Conservation (phyloP, 495 filamentous ascomycete species). For the Hypoxylon crocopeplum region DNA sequence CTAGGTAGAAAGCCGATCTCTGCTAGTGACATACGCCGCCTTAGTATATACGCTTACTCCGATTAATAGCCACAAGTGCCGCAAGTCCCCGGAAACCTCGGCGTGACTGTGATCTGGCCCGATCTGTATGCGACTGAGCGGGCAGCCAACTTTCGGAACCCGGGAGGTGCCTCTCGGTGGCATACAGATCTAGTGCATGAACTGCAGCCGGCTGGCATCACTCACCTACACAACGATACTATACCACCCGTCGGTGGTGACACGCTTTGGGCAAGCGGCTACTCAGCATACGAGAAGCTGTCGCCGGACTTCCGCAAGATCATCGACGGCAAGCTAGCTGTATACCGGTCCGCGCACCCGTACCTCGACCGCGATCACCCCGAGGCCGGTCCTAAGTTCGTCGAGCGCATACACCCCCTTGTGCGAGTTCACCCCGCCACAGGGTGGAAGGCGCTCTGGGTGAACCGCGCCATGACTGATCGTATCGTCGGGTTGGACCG, state of each 20-base stretch:
- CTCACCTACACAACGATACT: slow-evolving; percentile 72
- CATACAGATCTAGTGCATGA: slow-evolving; percentile 77
- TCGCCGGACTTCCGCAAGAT: slow-evolving; percentile 72
- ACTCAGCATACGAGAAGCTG: slow-evolving; percentile 74
- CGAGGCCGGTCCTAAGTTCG: slow-evolving; percentile 64
- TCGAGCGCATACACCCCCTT: slow-evolving; percentile 71
- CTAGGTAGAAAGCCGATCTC: too few species aligned
- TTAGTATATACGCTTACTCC: slow-evolving; percentile 10
- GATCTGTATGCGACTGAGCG: slow-evolving; percentile 64
- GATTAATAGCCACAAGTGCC: slow-evolving; percentile 67
- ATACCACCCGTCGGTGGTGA: slow-evolving; percentile 71
- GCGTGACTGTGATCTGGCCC: slow-evolving; percentile 73
- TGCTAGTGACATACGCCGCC: too few species aligned
- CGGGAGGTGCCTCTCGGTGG: slow-evolving; percentile 70
- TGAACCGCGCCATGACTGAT: slow-evolving; percentile 70
- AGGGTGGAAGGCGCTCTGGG: slow-evolving; percentile 74
- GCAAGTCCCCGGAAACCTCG: slow-evolving; percentile 70
- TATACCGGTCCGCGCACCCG: slow-evolving; percentile 70
- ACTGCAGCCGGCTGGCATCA: slow-evolving; percentile 72
- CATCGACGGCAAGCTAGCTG: slow-evolving; percentile 71
- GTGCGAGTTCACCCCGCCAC: slow-evolving; percentile 76
- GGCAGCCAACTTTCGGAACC: slow-evolving; percentile 64
- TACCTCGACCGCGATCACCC: slow-evolving; percentile 72
- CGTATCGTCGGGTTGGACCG: slow-evolving; percentile 70
- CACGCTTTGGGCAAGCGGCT: slow-evolving; percentile 75